phyloP scores from a whole-genome alignment of 441 rosid species.

The Pelargonium fulgidum region DNA sequence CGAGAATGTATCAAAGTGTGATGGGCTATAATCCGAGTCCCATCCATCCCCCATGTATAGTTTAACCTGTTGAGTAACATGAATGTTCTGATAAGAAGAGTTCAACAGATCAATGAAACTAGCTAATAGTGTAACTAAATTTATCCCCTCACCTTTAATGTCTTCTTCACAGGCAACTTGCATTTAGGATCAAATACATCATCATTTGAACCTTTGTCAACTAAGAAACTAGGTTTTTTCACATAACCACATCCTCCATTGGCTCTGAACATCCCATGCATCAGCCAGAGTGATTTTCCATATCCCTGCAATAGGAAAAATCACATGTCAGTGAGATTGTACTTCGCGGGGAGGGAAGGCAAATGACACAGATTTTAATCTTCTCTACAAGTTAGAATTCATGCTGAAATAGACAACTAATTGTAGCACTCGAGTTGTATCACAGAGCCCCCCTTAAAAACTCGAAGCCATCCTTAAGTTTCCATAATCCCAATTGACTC shows the following conservation, averaged over 20 bases:
- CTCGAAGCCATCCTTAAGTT: background rate
- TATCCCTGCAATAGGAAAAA: slow-evolving; percentile 33
- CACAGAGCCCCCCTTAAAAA: background rate
- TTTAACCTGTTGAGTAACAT: slow-evolving; percentile 33
- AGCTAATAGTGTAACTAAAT: background rate
- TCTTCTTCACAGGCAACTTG: slow-evolving; percentile 31
- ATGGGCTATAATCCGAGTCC: slow-evolving; percentile 50
- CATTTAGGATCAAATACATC: slow-evolving; percentile 46
- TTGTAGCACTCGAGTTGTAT: background rate
- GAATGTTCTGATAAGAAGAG: slow-evolving; percentile 11
- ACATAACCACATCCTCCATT: slow-evolving; percentile 69
- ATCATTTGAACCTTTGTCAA: slow-evolving; percentile 37
- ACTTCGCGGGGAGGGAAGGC: background rate
- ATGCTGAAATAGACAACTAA: background rate
- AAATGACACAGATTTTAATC: background rate
- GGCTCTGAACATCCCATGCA: slow-evolving; percentile 76
- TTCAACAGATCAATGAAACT: background rate
- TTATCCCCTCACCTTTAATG: slow-evolving; percentile 35
- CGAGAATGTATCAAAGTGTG: slow-evolving; percentile 52
- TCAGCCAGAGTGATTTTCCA: slow-evolving; percentile 50
- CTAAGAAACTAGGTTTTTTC: slow-evolving; percentile 55
- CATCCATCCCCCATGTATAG: slow-evolving; percentile 63
- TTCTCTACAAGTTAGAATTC: background rate
- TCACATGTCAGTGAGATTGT: slow-evolving; percentile 10
- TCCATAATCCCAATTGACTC: background rate